Base-by-base conservation (phyloP, 768 basidiomycete genomes). In the Boletus subparvulus region DNA sequence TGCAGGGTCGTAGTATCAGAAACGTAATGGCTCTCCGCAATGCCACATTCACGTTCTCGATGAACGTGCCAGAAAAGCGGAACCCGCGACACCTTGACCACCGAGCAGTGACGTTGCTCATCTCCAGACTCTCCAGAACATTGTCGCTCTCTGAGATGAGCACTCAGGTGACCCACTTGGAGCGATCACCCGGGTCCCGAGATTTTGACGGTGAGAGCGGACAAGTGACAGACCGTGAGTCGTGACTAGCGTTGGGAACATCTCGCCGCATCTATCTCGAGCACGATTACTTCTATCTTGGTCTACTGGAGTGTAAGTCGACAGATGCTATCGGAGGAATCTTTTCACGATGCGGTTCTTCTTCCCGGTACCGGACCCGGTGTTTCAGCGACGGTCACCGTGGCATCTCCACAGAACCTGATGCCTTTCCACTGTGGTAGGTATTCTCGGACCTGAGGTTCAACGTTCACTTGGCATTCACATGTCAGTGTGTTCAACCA, bases 291-390 rank as follows among this genome's bases (percentile, higher is more conserved):
- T 67, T 59, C 57, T 40, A 56, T 62, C 54, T 62, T 48, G 53
- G 66, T 47, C 35, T 19, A n/a, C 30, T 55, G 33, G 16, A 16
- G 50, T 42, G 43, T 42, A 39, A 36, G 36, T 56, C 62, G 45
- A 47, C 11, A 33, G 41, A 49, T 44, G 26, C 24, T n/a, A 45
- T 52, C 39, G 52, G 40, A 52, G 24, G 30, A 52, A 56, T 50
- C 56, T 17, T 62, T 56, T 54, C 53, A 45, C 50, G 48, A 47
- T 51, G 47, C 42, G 43, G 32, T 63, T 53, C 65, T 68, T 61
- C 30, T 48, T 36, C 42, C 60, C 66, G 61, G 63, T 41, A 21
- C 63, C 58, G 60, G 60, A 10, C 24, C 52, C 58, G 63, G 60
- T 40, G 36, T 57, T 44, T 46, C 53, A 44, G 32, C 24, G 49